A percentile compares a stretch with the other conserved stretches of the same genome.
Conservation (phyloP, 257 asterid species). For the Forsythia viridissima region DNA sequence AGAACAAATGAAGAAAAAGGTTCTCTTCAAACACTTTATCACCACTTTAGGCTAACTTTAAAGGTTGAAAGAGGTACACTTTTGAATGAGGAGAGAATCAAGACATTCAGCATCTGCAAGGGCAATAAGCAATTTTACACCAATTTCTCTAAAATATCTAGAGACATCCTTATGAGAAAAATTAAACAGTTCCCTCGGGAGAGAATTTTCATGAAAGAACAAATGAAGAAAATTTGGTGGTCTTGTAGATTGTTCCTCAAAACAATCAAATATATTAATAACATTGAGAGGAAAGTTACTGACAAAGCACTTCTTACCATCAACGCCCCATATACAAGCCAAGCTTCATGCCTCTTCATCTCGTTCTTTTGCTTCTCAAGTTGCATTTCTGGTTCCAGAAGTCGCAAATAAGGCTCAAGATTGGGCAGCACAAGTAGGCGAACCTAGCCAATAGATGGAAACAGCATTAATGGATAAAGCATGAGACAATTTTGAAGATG, state of each 20-base stretch:
- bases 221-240: not conserved
- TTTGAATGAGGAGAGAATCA: not conserved
- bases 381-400: slow-evolving; percentile 95
- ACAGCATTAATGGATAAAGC: slow-evolving; percentile 16
- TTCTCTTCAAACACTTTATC: not conserved
- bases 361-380: slow-evolving; percentile 88
- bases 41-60: not conserved
- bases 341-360: slow-evolving; percentile 93
- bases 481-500: slow-evolving; percentile 11
- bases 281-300: slow-evolving; percentile 1
- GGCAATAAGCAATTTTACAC: slow-evolving; percentile 1
- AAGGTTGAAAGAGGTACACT: not conserved
- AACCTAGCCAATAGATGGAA: slow-evolving; percentile 49
- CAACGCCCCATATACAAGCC: slow-evolving; percentile 94
- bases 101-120: not conserved
- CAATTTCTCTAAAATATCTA: not conserved
- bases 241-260: not conserved
- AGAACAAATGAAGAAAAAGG: not conserved
- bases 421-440: slow-evolving; percentile 81
- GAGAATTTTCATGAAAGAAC: not conserved
- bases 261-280: slow-evolving; percentile 2
- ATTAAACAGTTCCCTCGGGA: not conserved
- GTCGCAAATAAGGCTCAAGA: slow-evolving; percentile 74
- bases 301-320: slow-evolving; percentile 47
- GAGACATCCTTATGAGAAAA: slow-evolving; percentile 11